Evolutionary conservation across 2,329 filamentous ascomycete species (phyloP).

Genomic region (Ustulina deusta): DNA sequence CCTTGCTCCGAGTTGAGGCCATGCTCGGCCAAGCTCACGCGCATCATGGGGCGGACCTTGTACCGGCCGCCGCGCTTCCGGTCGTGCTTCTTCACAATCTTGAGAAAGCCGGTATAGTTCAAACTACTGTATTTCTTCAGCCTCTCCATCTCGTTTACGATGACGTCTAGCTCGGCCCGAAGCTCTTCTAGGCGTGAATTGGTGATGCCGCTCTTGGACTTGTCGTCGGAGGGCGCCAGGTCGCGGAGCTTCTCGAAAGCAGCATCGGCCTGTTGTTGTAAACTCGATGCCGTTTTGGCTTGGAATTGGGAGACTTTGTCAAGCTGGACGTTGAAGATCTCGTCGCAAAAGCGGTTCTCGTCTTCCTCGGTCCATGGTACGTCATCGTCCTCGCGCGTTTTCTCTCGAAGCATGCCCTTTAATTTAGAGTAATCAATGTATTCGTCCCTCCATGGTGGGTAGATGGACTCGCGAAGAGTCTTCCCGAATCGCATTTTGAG

Average conservation of each 20-base stretch:
- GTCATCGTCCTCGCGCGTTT: conserved; percentile 70
- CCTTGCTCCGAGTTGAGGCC: conserved; percentile 94
- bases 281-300: conserved; percentile 74
- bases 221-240: conserved; percentile 76
- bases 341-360: conserved; percentile 92
- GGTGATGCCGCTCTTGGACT: conserved; percentile 64
- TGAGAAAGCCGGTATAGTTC: conserved; percentile 98
- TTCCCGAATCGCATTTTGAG: conserved; percentile 87
- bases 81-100: conserved; percentile 99
- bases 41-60: conserved; percentile 89
- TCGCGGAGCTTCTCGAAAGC: conserved; percentile 81
- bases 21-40: conserved; percentile 86
- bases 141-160: conserved; percentile 91
- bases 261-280: conserved; percentile 66
- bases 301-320: conserved; percentile 96
- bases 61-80: conserved; percentile 89
- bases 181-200: conserved; percentile 74
- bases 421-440: conserved; percentile 98
- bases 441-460: conserved; percentile 89
- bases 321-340: conserved; percentile 92
- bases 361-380: conserved; percentile 91
- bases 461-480: conserved; percentile 82
- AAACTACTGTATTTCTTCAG: conserved; percentile 94
- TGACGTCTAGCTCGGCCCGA: conserved; percentile 82
- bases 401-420: conserved; percentile 87